phyloP scores from a whole-genome alignment of 1,284 basidiomycete species.

The Amylostereum areolatum region DNA sequence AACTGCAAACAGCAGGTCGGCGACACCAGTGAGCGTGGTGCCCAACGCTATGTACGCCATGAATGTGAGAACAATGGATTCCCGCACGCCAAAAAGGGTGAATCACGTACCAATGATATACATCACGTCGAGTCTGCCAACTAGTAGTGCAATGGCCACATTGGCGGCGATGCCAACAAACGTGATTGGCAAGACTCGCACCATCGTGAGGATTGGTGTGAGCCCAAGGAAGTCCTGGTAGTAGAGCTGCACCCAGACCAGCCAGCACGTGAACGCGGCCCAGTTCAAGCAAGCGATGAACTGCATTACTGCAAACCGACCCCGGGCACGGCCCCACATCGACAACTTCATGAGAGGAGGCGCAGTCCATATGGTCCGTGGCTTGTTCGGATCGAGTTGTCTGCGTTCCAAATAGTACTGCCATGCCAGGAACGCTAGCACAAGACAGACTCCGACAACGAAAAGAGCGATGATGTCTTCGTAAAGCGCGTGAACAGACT shows the following conservation, averaged over 20 bases:
- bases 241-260: constrained; percentile 59
- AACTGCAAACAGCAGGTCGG: constrained; percentile 69
- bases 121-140: constrained; percentile 49
- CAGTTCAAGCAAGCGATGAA: constrained; percentile 65
- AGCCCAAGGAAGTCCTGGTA: constrained; percentile 59
- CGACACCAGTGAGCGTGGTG: constrained; percentile 55
- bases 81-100: neutral
- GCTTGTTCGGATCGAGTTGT: constrained; percentile 18
- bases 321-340: constrained; percentile 65
- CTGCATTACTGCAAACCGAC: constrained; percentile 62
- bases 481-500: neutral
- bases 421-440: constrained; percentile 63
- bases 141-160: constrained; percentile 56
- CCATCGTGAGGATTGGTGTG: constrained; percentile 61
- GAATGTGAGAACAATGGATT: neutral
- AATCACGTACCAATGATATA: constrained; percentile 47
- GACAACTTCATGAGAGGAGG: constrained; percentile 70
- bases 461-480: constrained; percentile 59
- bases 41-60: constrained; percentile 35
- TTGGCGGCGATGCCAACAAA: constrained; percentile 68
- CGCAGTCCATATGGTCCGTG: constrained; percentile 30
- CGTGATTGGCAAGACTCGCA: constrained; percentile 76
- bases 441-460: constrained; percentile 53
- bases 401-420: constrained; percentile 54
- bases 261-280: constrained; percentile 55